Evolutionary conservation across 345 rosid species (phyloP).

Genomic region (Aquilaria malaccensis): DNA sequence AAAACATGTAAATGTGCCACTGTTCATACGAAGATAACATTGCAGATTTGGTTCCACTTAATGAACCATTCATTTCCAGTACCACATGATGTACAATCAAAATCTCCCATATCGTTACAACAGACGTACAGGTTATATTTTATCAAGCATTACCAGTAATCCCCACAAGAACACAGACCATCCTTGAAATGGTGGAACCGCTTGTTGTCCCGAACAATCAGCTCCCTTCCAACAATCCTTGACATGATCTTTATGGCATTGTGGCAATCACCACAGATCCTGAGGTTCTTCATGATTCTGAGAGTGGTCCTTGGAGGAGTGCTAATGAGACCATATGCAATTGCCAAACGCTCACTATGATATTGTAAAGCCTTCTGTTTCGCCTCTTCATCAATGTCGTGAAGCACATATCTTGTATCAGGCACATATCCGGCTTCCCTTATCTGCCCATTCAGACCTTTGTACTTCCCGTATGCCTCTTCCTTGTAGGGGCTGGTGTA

Average conservation of each 20-base stretch:
- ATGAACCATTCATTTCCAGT: no score
- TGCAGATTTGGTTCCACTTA: no score
- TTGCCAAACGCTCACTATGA: slow-evolving; percentile 55
- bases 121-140: no score
- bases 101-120: no score
- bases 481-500: slow-evolving; percentile 30
- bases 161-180: slow-evolving; percentile 53
- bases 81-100: no score
- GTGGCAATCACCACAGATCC: slow-evolving; percentile 69
- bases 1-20: no score
- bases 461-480: slow-evolving; percentile 18
- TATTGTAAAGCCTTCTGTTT: slow-evolving; percentile 57
- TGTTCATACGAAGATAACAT: no score
- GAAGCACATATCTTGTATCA: slow-evolving; percentile 56
- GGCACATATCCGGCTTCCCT: slow-evolving; percentile 57
- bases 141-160: slow-evolving; percentile 36
- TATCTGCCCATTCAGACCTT: slow-evolving; percentile 54
- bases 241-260: slow-evolving; percentile 63
- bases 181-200: slow-evolving; percentile 58
- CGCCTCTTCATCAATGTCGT: slow-evolving; percentile 54
- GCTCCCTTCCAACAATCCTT: slow-evolving; percentile 53
- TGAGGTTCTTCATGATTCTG: slow-evolving; percentile 55
- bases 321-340: slow-evolving; percentile 59
- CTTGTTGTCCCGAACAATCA: slow-evolving; percentile 61
- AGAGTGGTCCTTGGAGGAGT: slow-evolving; percentile 53